Conservation (phyloP, 805 yeast species). For the Candida qinlingensis region DNA sequence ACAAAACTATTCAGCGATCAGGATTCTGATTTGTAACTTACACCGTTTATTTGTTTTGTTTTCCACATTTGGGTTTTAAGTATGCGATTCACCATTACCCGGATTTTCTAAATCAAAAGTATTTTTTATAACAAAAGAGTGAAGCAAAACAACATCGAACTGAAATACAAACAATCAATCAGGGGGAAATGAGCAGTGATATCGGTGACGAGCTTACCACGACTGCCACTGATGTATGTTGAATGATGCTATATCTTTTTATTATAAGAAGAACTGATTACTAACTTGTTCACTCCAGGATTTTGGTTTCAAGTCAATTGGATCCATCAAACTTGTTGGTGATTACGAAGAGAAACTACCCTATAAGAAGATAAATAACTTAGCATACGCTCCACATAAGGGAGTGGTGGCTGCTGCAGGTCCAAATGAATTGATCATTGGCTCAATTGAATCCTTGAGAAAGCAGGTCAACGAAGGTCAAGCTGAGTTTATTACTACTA, state of each 20-base stretch:
- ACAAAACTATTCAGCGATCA: background rate
- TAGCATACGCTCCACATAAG: slow-evolving; percentile 31
- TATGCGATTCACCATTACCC: background rate
- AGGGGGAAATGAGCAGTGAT: slow-evolving; percentile 8
- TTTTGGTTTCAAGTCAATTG: slow-evolving; percentile 39
- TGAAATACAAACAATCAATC: background rate
- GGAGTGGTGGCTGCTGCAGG: slow-evolving; percentile 36
- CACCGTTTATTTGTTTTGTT: background rate
- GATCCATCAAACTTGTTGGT: slow-evolving; percentile 30
- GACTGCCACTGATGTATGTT: slow-evolving; percentile 18
- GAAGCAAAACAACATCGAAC: too few species aligned
- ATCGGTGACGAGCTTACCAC: slow-evolving; percentile 16
- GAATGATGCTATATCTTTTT: background rate
- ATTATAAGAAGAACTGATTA: background rate
- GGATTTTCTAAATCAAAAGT: background rate
- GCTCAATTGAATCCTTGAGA: slow-evolving; percentile 29
- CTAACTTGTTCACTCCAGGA: slow-evolving; percentile 25
- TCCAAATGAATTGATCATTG: slow-evolving; percentile 30
- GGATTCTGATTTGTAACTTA: background rate
- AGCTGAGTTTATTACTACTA: slow-evolving; percentile 7
- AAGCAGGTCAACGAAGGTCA: slow-evolving; percentile 22
- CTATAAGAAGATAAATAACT: slow-evolving; percentile 30
- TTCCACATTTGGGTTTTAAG: background rate
- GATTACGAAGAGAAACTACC: slow-evolving; percentile 31
- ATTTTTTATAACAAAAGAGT: too few species aligned